Conservation (phyloP, 257 asterid genomes). For the Cynanchum wilfordii region DNA sequence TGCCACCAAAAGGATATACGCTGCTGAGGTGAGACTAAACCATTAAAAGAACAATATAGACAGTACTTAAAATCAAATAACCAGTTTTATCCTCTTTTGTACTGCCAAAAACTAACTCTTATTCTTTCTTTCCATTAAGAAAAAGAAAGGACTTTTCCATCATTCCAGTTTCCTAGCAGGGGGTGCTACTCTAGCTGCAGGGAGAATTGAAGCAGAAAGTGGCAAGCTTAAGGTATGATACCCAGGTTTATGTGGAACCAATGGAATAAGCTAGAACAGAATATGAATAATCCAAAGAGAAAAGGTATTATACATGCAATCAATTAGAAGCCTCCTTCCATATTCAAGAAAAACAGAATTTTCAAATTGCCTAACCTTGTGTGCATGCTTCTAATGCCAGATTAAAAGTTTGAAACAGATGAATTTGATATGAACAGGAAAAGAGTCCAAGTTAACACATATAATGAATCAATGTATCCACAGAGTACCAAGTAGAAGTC, state of each 20-base stretch:
- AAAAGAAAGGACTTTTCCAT: conserved; percentile 25
- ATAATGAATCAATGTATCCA: background rate
- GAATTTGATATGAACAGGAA: background rate
- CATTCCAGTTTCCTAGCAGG: conserved; percentile 37
- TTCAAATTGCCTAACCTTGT: background rate
- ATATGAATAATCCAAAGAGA: background rate
- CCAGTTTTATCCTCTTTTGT: background rate
- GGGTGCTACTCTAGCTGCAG: conserved; percentile 33
- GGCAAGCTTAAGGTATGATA: conserved; percentile 22
- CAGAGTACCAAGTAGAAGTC: background rate
- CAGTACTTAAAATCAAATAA: background rate
- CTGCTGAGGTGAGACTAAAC: conserved; percentile 19
- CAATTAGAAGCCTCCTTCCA: background rate
- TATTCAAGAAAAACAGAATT: background rate
- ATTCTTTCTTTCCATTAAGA: conserved; percentile 9
- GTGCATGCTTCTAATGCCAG: conserved; percentile 1
- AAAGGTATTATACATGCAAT: background rate
- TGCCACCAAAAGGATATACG: conserved; percentile 23
- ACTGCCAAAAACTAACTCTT: conserved; percentile 4
- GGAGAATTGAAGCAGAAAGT: conserved; percentile 23
- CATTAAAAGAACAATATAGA: background rate
- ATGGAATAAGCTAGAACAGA: background rate
- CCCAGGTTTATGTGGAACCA: background rate
- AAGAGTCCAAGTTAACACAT: background rate
- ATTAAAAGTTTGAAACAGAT: background rate